Conservation (phyloP, 208 protist genomes). For the Porcisia hertigi region DNA sequence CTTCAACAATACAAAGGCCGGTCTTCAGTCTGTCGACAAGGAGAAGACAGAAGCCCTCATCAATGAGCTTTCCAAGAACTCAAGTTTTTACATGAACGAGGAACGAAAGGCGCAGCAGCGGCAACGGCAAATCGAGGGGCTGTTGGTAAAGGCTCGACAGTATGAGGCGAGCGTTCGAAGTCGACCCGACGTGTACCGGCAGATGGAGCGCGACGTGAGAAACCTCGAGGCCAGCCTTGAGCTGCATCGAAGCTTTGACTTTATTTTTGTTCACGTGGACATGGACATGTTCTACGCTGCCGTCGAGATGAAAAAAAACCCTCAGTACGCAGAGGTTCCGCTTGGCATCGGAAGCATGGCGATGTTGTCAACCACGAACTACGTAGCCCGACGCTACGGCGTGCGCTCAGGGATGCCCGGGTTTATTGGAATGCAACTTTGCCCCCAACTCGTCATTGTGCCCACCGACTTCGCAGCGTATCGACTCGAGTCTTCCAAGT, state of each 20-base stretch:
- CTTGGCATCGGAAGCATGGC: constrained; percentile 89
- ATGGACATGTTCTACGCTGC: constrained; percentile 94
- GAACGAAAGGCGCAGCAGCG: constrained; percentile 56
- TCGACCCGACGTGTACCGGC: constrained; percentile 14
- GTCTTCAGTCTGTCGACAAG: constrained; percentile 66
- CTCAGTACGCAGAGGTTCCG: constrained; percentile 72
- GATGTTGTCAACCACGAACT: constrained; percentile 95
- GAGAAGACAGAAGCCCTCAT: constrained; percentile 55
- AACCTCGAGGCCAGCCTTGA: constrained; percentile 43
- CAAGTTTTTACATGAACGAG: constrained; percentile 70
- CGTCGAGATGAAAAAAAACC: constrained; percentile 91
- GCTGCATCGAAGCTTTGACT: constrained; percentile 32
- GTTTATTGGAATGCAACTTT: constrained; percentile 90
- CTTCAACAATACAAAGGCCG: constrained; percentile 80
- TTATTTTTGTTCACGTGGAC: constrained; percentile 70
- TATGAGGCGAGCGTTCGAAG: constrained; percentile 30
- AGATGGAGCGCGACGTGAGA: constrained; percentile 21
- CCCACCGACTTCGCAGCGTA: constrained; percentile 66
- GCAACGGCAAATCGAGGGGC: constrained; percentile 34
- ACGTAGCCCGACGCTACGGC: constrained; percentile 92
- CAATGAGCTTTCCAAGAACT: constrained; percentile 51
- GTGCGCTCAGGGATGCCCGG: constrained; percentile 95
- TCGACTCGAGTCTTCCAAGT: constrained; percentile 43
- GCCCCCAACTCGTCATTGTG: constrained; percentile 83
- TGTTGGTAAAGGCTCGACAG: constrained; percentile 39